phyloP scores from a whole-genome alignment of 1,284 basidiomycete species.

The Moniliella sp. region DNA sequence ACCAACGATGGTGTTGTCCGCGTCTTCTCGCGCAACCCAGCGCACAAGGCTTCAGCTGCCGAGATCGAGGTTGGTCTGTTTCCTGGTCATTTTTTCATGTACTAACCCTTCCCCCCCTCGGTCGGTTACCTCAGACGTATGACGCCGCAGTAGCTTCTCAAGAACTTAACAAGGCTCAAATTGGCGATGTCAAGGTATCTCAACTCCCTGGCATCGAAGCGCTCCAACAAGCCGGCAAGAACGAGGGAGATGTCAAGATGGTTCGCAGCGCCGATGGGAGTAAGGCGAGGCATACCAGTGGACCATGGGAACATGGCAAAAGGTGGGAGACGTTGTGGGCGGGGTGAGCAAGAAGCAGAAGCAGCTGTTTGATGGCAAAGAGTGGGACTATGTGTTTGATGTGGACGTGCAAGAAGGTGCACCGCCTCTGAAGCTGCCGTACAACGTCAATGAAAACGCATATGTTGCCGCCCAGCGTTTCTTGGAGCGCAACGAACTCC shows the following conservation, averaged over 20 bases:
- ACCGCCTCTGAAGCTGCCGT: slow-evolving; percentile 80
- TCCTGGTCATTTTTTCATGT: background rate
- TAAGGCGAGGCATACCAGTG: slow-evolving; percentile 40
- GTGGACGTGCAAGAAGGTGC: slow-evolving; percentile 83
- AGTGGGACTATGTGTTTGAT: slow-evolving; percentile 96
- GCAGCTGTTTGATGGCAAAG: slow-evolving; percentile 63
- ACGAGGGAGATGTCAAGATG: slow-evolving; percentile 79
- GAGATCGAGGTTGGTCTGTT: slow-evolving; percentile 31
- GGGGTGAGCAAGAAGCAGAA: slow-evolving; percentile 67
- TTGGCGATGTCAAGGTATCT: slow-evolving; percentile 75
- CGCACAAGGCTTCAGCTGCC: slow-evolving; percentile 50
- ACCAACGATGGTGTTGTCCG: slow-evolving; percentile 68
- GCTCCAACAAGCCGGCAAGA: slow-evolving; percentile 51
- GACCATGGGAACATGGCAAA: slow-evolving; percentile 62
- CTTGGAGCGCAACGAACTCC: slow-evolving; percentile 61
- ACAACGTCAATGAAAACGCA: slow-evolving; percentile 64
- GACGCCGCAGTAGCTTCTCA: slow-evolving; percentile 20
- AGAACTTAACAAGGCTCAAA: slow-evolving; percentile 38
- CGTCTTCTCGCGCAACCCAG: slow-evolving; percentile 57
- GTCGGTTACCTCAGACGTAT: slow-evolving; percentile 6
- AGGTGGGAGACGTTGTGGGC: slow-evolving; percentile 84
- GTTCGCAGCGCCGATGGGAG: slow-evolving; percentile 14
- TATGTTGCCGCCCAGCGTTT: slow-evolving; percentile 74
- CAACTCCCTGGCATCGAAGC: slow-evolving; percentile 68
- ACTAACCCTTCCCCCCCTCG: background rate